A percentile compares a stretch with the other conserved stretches of the same genome.
These are phyloP conservation scores for Thalassia testudinum DNA, from an alignment of 116 monocot genomes.

Conservation along the genomic window DNA sequence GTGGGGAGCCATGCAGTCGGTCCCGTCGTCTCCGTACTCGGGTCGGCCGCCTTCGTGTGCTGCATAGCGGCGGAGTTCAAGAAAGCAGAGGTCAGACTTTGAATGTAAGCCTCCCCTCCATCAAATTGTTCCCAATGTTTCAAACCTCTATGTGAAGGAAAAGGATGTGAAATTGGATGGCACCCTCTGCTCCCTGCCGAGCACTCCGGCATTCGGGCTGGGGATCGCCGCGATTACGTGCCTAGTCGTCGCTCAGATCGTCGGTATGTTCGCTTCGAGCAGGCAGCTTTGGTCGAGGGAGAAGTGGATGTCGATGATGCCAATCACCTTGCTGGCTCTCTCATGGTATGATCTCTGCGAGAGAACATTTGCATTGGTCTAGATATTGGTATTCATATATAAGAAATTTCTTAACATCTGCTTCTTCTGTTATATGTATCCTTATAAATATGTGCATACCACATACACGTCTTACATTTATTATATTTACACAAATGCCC, in stretches of 20 bases:
- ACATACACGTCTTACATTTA: too few species aligned
- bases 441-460: too few species aligned
- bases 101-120: neutral
- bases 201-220: constrained; percentile 42
- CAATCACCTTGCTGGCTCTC: constrained; percentile 3
- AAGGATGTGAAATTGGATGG: constrained; percentile 58
- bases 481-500: too few species aligned
- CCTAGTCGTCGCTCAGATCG: constrained; percentile 44
- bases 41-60: constrained; percentile 47
- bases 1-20: too few species aligned
- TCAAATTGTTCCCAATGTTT: too few species aligned
- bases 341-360: too few species aligned
- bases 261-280: constrained; percentile 24
- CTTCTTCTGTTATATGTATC: too few species aligned
- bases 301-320: neutral
- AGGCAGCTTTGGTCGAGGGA: neutral
- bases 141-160: constrained; percentile 14
- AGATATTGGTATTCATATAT: too few species aligned
- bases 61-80: constrained; percentile 60
- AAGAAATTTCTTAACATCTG: too few species aligned
- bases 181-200: constrained; percentile 51
- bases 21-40: constrained; percentile 22
- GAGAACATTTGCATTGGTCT: too few species aligned
- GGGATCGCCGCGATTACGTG: constrained; percentile 45
- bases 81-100: constrained; percentile 31